Conservation (phyloP, 148 eudicot species). For the Persicaria maculosa region DNA sequence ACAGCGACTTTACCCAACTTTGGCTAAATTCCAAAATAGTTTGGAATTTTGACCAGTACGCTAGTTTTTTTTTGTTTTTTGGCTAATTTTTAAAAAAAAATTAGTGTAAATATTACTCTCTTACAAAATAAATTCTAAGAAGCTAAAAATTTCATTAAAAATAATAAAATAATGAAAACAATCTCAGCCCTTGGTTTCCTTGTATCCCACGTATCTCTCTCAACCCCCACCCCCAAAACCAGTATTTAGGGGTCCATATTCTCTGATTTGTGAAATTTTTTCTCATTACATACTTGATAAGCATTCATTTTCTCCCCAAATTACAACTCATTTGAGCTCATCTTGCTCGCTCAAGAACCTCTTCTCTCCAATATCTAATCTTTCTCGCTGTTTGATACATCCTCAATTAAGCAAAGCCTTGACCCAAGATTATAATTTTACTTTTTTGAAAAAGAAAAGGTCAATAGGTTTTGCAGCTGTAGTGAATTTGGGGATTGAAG, state of each 20-base stretch:
- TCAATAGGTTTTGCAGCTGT: slow-evolving; percentile 2
- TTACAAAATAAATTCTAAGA: no score
- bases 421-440: no score
- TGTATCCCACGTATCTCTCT: slow-evolving; percentile 10
- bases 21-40: no score
- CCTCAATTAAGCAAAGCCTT: no score
- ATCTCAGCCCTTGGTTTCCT: slow-evolving; percentile 12
- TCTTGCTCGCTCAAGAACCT: background rate
- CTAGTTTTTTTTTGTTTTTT: no score
- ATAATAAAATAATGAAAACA: background rate
- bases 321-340: background rate
- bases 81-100: no score
- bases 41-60: no score
- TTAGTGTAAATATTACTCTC: no score
- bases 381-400: no score
- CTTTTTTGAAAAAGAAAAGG: background rate
- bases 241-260: slow-evolving; percentile 3
- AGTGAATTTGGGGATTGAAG: background rate
- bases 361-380: no score
- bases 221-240: background rate
- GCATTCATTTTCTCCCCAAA: background rate
- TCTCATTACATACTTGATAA: background rate
- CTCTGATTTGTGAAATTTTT: background rate
- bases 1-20: no score
- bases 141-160: background rate